These are phyloP conservation scores for Fusarium drepaniforme DNA, from an alignment of 2,329 filamentous ascomycete species.

Conservation along the genomic window DNA sequence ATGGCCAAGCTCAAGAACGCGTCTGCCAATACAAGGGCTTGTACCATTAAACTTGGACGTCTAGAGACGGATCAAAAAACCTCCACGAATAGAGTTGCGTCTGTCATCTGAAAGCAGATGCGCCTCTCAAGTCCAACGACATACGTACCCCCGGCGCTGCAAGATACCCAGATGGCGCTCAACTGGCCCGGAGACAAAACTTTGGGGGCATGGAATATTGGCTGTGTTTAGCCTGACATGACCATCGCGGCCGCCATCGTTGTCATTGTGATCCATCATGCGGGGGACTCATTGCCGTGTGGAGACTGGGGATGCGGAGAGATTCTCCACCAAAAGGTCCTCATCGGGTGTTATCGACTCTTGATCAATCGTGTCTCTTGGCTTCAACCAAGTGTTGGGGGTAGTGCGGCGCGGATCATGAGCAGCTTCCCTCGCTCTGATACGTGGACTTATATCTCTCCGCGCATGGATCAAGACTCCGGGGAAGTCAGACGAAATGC, in stretches of 20 bases:
- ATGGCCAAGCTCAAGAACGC: conserved; percentile 2
- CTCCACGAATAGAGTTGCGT: conserved; percentile 38
- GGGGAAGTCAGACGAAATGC: conserved; percentile 15
- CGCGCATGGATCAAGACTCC: conserved; percentile 26
- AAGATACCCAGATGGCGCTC: conserved; percentile 20
- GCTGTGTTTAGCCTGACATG: conserved; percentile 3
- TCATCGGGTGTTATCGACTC: conserved; percentile 10
- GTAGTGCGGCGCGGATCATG: conserved; percentile 5
- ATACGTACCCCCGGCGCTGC: conserved; percentile 8
- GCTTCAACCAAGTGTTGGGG: conserved; percentile 8
- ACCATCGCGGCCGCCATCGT: conserved; percentile 12
- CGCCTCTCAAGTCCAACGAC: conserved; percentile 7
- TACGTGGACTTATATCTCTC: conserved; percentile 37
- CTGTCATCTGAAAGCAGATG: conserved; percentile 15
- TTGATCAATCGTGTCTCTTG: conserved; percentile 13
- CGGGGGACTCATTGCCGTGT: conserved; percentile 36
- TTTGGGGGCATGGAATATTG: conserved; percentile 32
- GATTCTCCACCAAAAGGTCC: conserved; percentile 35
- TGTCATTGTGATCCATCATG: conserved; percentile 27
- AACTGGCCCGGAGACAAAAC: conserved; percentile 5
- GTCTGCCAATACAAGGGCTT: conserved; percentile 1
- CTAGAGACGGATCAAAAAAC: conserved; percentile 27
- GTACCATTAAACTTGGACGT: conserved; percentile 7
- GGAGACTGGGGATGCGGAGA: conserved; percentile 41
- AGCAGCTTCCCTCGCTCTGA: conserved; percentile 16